phyloP scores from a whole-genome alignment of 1,284 basidiomycete genomes.

The Cerrena zonata region DNA sequence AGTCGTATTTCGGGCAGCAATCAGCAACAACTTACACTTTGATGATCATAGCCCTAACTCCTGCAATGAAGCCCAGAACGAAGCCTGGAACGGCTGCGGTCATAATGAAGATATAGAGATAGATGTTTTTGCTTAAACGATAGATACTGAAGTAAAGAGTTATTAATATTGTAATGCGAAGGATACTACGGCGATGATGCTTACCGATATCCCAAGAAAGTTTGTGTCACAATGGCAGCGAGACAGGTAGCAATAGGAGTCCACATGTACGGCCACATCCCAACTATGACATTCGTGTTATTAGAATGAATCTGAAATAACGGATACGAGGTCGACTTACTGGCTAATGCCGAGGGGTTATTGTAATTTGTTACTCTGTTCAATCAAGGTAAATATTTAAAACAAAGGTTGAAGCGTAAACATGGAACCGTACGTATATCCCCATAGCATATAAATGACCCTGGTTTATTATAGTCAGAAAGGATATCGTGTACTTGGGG shows the following conservation, averaged over 20 bases:
- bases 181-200: constrained; percentile 6
- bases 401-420: not conserved
- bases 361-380: constrained; percentile 36
- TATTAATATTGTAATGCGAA: not conserved
- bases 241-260: constrained; percentile 38
- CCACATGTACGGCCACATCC: constrained; percentile 40
- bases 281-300: constrained; percentile 20
- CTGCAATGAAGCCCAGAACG: constrained; percentile 33
- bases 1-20: not conserved
- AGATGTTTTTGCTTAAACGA: constrained; percentile 30
- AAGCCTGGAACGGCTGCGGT: constrained; percentile 30
- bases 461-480: constrained; percentile 17
- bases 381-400: too few relatives aligned
- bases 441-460: constrained; percentile 36
- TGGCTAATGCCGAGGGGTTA: constrained; percentile 31
- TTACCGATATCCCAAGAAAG: constrained; percentile 39
- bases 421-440: constrained; percentile 30
- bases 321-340: too few relatives aligned
- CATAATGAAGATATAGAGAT: constrained; percentile 28
- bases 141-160: constrained; percentile 21
- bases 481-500: not conserved
- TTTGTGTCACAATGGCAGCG: constrained; percentile 39
- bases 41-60: constrained; percentile 34
- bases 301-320: too few relatives aligned
- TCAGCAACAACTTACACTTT: constrained; percentile 27